Conservation (phyloP, 495 filamentous ascomycete genomes). For the Neurospora discreta region DNA sequence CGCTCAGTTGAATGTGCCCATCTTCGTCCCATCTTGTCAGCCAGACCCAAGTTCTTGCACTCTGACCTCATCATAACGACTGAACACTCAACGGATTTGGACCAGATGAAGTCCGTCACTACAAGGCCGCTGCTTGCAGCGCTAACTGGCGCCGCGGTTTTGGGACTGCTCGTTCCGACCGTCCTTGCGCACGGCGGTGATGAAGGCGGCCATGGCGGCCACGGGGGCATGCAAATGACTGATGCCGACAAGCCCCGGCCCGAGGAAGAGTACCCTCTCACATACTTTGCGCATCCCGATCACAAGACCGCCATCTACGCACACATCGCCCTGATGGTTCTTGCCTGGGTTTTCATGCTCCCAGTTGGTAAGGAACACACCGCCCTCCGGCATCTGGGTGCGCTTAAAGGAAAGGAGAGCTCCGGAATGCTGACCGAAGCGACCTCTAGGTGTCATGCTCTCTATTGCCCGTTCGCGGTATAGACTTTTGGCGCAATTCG, state of each 20-base stretch:
- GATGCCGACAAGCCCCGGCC: slow-evolving; percentile 27
- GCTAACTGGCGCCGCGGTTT: slow-evolving; percentile 13
- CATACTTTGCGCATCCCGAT: slow-evolving; percentile 67
- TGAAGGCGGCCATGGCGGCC: not conserved
- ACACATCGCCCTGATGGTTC: slow-evolving; percentile 70
- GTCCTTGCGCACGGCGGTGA: slow-evolving; percentile 35
- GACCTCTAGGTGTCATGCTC: slow-evolving; percentile 65
- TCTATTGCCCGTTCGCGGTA: slow-evolving; percentile 71
- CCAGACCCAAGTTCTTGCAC: not conserved
- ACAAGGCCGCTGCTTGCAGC: slow-evolving; percentile 6
- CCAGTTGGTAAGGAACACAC: slow-evolving; percentile 53
- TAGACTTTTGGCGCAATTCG: slow-evolving; percentile 59
- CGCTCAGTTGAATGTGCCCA: not conserved
- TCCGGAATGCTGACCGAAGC: slow-evolving; percentile 11
- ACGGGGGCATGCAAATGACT: slow-evolving; percentile 38
- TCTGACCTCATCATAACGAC: not conserved
- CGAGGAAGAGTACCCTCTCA: slow-evolving; percentile 38
- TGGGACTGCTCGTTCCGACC: slow-evolving; percentile 25
- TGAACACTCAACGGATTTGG: not conserved
- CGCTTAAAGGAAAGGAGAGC: not conserved
- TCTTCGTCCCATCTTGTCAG: not conserved
- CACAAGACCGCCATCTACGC: slow-evolving; percentile 56
- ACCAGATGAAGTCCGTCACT: not conserved
- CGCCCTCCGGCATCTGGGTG: not conserved
- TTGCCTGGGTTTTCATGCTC: slow-evolving; percentile 75